Conservation (phyloP, 768 basidiomycete genomes). For the Lactarius hengduanensis region DNA sequence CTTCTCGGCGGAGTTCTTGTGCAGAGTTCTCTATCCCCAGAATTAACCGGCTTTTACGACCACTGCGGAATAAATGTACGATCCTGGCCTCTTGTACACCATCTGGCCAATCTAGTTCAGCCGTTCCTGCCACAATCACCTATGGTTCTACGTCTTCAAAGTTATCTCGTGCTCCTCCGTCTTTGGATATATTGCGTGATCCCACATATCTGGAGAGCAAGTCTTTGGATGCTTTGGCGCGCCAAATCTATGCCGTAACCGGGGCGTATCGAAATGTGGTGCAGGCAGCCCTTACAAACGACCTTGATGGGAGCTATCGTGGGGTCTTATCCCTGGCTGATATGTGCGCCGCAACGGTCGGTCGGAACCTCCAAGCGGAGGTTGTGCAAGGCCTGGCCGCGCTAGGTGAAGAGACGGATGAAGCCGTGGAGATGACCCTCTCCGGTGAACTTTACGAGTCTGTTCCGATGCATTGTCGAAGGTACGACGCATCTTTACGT, state of each 20-base stretch:
- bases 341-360: conserved; percentile 48
- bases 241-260: conserved; percentile 51
- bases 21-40: conserved; percentile 40
- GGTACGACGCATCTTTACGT: conserved; percentile 37
- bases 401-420: conserved; percentile 33
- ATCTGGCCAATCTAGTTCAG: conserved; percentile 29
- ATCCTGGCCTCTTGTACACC: conserved; percentile 35
- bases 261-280: conserved; percentile 55
- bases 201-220: conserved; percentile 40
- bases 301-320: conserved; percentile 2
- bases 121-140: conserved; percentile 26
- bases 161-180: conserved; percentile 29
- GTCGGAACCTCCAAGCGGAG: conserved; percentile 44
- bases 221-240: conserved; percentile 43
- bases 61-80: conserved; percentile 48
- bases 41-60: conserved; percentile 47
- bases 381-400: conserved; percentile 18
- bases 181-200: conserved; percentile 41
- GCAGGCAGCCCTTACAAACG: conserved; percentile 36
- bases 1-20: neutral
- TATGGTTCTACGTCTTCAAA: conserved; percentile 19
- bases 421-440: conserved; percentile 32
- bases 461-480: conserved; percentile 51
- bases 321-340: conserved; percentile 42
- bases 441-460: conserved; percentile 49